Base-by-base conservation (phyloP, 2,329 filamentous ascomycete genomes). In the Pseudohalonectria lignicola region DNA sequence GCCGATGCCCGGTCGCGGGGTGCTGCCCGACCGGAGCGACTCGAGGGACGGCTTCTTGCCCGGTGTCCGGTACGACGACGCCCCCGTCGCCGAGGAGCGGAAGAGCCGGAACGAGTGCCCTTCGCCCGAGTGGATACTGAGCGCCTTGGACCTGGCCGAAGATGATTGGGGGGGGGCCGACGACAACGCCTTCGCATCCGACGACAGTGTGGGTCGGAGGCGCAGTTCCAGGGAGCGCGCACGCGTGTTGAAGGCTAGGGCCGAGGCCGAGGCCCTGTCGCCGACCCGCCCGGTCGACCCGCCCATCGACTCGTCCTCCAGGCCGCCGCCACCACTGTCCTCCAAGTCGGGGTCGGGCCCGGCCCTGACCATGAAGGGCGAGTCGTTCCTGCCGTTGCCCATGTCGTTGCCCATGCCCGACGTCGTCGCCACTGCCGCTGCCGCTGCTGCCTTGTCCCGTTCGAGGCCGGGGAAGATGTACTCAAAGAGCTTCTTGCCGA, bases 401-500 rank as follows among this genome's bases (percentile, higher is more conserved):
- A 7, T 26, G 34, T 64, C 64, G 18, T 48, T 56, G 4, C 25
- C 35, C 28, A 30, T 37, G 18, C 25, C 17, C 19, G 26, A 18
- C n/a, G 34, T 26, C 34, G 8, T 31, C 19, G 8, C 12, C 33
- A n/a, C 35, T 33, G 10, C 25, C 37, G 37, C 29, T 34, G 29
- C 18, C 26, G 35, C 20, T 12, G 21, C 19, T 18, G 15, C 26
- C 34, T 38, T 17, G 39, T 56, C 79, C n/a, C 57, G 64, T 16
- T 81, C 79, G 48, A 85, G 76, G 10, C 83, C 86, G 0, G 92
- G 93, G 66, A 98, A 98, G 49, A 98, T 86, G 59, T 98, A 98
- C 61, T 95, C 88, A 48, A 98, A 94, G 2, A 98, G 67, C 48
- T 82, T 86, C 62, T 93, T 90, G 32, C 88, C 90, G 35, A 94